These are phyloP conservation scores for Lotus japonicus DNA, from an alignment of 306 rosid species.

Conservation along the genomic window DNA sequence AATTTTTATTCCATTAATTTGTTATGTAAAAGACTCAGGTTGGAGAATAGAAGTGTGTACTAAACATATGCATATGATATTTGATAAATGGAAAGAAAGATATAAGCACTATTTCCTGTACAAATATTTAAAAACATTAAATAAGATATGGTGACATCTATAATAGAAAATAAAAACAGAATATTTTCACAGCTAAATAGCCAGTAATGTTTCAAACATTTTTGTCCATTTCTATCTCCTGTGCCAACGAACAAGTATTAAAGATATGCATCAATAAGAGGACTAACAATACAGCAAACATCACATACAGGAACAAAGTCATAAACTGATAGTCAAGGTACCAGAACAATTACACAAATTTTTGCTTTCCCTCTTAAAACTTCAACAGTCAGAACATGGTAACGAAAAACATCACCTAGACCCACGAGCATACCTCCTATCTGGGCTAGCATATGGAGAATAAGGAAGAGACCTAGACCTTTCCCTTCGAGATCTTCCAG, in stretches of 20 bases:
- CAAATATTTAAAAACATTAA: too few relatives aligned
- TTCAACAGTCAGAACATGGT: neutral
- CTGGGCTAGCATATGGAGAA: conserved; percentile 75
- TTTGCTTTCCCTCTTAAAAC: neutral
- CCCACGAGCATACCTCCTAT: conserved; percentile 63
- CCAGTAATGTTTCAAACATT: too few relatives aligned
- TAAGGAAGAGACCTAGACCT: conserved; percentile 66
- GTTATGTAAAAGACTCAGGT: too few relatives aligned
- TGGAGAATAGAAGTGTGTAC: too few relatives aligned
- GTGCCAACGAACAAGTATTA: neutral
- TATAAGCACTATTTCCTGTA: too few relatives aligned
- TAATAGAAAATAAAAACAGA: too few relatives aligned
- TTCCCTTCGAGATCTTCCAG: conserved; percentile 82
- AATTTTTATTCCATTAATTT: too few relatives aligned
- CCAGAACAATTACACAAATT: neutral
- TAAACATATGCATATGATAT: too few relatives aligned
- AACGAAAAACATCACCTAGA: conserved; percentile 44
- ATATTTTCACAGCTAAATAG: too few relatives aligned
- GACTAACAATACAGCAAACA: conserved; percentile 3
- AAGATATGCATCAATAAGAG: neutral
- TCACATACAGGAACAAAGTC: neutral
- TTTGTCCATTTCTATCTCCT: neutral
- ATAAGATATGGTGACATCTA: too few relatives aligned
- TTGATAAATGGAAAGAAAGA: too few relatives aligned
- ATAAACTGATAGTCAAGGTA: neutral